Conservation (phyloP, 1,284 basidiomycete genomes). For the Tranzscheliella williamsii region DNA sequence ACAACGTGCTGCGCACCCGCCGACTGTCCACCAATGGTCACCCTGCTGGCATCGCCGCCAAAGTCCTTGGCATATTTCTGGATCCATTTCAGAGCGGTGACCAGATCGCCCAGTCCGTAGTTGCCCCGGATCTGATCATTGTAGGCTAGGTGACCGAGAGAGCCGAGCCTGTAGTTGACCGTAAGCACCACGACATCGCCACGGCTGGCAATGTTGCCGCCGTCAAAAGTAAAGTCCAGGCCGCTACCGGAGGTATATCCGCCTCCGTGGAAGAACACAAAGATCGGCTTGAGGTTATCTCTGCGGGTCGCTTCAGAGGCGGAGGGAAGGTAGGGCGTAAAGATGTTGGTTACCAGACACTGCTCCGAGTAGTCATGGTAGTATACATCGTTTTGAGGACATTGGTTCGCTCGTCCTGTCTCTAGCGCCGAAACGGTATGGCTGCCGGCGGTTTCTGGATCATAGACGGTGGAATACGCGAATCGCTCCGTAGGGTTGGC, state of each 20-base stretch:
- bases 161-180: conserved; percentile 65
- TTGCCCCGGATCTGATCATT: conserved; percentile 43
- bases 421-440: conserved; percentile 9
- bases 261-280: conserved; percentile 64
- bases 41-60: conserved; percentile 69
- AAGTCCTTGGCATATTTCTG: conserved; percentile 67
- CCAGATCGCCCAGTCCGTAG: conserved; percentile 51
- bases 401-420: conserved; percentile 11
- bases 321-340: conserved; percentile 64
- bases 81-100: conserved; percentile 65
- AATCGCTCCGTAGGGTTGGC: conserved; percentile 30
- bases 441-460: conserved; percentile 1
- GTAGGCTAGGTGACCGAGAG: conserved; percentile 37
- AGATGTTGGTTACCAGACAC: conserved; percentile 69
- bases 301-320: conserved; percentile 22
- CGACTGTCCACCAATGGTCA: conserved; percentile 86
- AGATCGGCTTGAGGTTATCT: conserved; percentile 65
- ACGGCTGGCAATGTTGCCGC: conserved; percentile 63
- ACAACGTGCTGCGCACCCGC: conserved; percentile 68
- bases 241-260: conserved; percentile 63
- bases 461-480: conserved; percentile 26
- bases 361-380: conserved; percentile 43
- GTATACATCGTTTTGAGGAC: conserved; percentile 11
- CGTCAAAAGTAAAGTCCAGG: conserved; percentile 63
- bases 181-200: conserved; percentile 67